Evolutionary conservation across 495 filamentous ascomycete species (phyloP).

Genomic region (Physcia stellaris): DNA sequence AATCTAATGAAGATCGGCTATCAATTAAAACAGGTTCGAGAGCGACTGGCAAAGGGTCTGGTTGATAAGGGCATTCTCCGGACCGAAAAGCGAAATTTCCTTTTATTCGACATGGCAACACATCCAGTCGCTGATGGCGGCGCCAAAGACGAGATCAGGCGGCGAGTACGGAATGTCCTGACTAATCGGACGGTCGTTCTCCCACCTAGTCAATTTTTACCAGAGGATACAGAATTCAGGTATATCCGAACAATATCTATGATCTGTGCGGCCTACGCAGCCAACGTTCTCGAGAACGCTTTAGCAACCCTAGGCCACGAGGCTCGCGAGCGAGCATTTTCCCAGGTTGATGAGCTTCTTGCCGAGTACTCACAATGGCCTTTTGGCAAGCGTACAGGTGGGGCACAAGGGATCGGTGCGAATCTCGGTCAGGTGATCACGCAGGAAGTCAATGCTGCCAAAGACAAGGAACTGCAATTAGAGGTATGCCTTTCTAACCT

Average conservation of each 20-base stretch:
- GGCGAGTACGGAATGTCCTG: slow-evolving; percentile 81
- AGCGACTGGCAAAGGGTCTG: slow-evolving; percentile 92
- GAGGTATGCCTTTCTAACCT: slow-evolving; percentile 46
- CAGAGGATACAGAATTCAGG: slow-evolving; percentile 85
- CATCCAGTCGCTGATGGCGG: slow-evolving; percentile 96
- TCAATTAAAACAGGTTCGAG: slow-evolving; percentile 96
- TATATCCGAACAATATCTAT: slow-evolving; percentile 84
- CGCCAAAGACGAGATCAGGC: slow-evolving; percentile 92
- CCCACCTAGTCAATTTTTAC: slow-evolving; percentile 67
- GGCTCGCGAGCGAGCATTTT: slow-evolving; percentile 82
- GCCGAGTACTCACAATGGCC: slow-evolving; percentile 96
- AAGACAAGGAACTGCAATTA: slow-evolving; percentile 87
- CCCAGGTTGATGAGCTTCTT: slow-evolving; percentile 89
- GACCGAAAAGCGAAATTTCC: slow-evolving; percentile 97
- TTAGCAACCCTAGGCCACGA: slow-evolving; percentile 86
- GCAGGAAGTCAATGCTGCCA: slow-evolving; percentile 72
- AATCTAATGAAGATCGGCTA: slow-evolving; percentile 99
- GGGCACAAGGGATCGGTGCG: slow-evolving; percentile 70
- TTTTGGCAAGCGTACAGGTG: slow-evolving; percentile 67
- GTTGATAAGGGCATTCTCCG: slow-evolving; percentile 97
- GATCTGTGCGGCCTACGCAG: slow-evolving; percentile 96
- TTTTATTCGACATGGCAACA: slow-evolving; percentile 99
- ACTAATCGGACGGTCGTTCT: slow-evolving; percentile 90
- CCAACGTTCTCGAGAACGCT: slow-evolving; percentile 97
- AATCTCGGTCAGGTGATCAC: slow-evolving; percentile 80